Evolutionary conservation across 2,329 filamentous ascomycete genomes (phyloP), one percentile per base, ranked within the genome.

Genomic region (Aspergillus chevalieri): DNA sequence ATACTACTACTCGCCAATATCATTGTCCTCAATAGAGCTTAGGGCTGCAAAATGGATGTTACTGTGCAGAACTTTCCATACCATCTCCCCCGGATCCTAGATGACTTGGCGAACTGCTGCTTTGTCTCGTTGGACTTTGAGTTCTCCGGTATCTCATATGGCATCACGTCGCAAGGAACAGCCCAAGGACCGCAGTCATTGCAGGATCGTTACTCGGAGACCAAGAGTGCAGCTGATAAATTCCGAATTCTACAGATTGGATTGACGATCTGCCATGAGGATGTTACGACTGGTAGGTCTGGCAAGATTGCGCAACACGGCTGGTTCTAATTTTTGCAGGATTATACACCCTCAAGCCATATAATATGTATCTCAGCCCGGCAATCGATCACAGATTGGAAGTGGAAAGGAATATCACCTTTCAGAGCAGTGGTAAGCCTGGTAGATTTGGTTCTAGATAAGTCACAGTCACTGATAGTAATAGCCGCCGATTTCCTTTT

Each of bases 91-190:
- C 73, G 73, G 36, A 76, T 86, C 33, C 66, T 86, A 17, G 71
- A 77, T 51, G 72, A 79, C 49, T 76, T 87, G 49, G 75, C 79
- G 22, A 72, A 78, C 48, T 78, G 81, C 30, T 74, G 76, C 52
- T 86, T 85, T 57, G 78, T 87, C 10, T 73, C 82, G 3, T 73
- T 87, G 50, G 84, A 87, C 60, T 72, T 86, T 10, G 84, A 87
- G 64, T 77, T 86, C 43, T 85, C 83, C 12, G 84, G 84, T 2
- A 82, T 87, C 19, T 72, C 75, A 2, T 65, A 65, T 10, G 74
- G 74, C 21, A 67, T 69, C 42, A 57, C 60, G 12, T 21, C 38
- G 6, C 17, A 41, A 12, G 10, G 17, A 22, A 12, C 38, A 10
- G 17, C 17, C 10, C 26, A 12, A 19, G 62, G 60, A 49, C 56